These are phyloP conservation scores for Phaffomyces opuntiae DNA, from an alignment of 805 yeast genomes.

Conservation along the genomic window DNA sequence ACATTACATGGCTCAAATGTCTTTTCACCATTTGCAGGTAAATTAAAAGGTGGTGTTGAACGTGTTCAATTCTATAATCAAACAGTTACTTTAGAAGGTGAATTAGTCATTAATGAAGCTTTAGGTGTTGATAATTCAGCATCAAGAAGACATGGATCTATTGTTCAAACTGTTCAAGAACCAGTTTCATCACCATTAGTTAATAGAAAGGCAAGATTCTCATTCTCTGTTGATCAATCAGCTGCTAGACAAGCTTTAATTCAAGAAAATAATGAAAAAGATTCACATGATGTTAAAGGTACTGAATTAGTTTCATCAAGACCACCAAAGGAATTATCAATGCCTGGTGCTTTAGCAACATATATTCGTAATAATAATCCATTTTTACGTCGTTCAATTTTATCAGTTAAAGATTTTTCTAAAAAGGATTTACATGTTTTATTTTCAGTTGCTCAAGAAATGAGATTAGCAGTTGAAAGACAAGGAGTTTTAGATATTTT, in stretches of 20 bases:
- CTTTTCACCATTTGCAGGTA: slow-evolving; percentile 53
- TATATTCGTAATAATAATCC: slow-evolving; percentile 81
- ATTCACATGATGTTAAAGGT: slow-evolving; percentile 38
- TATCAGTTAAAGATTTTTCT: slow-evolving; percentile 81
- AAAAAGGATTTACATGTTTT: slow-evolving; percentile 87
- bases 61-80: slow-evolving; percentile 75
- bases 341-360: slow-evolving; percentile 72
- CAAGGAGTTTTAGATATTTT: slow-evolving; percentile 88
- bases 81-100: slow-evolving; percentile 82
- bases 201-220: slow-evolving; percentile 39
- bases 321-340: slow-evolving; percentile 65
- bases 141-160: slow-evolving; percentile 22
- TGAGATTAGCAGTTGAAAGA: slow-evolving; percentile 95
- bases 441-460: slow-evolving; percentile 96
- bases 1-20: slow-evolving; percentile 32
- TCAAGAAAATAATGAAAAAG: slow-evolving; percentile 23
- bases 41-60: slow-evolving; percentile 76
- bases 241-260: slow-evolving; percentile 20
- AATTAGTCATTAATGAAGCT: slow-evolving; percentile 50
- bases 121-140: slow-evolving; percentile 41
- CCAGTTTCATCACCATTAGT: slow-evolving; percentile 27
- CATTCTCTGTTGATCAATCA: slow-evolving; percentile 39
- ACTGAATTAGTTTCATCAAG: slow-evolving; percentile 66
- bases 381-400: slow-evolving; percentile 79
- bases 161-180: slow-evolving; percentile 20